Percentiles rank a stretch among this genome's conserved stretches.
These are phyloP conservation scores for Clonostachys chloroleuca DNA, from an alignment of 2,329 filamentous ascomycete species.

Conservation along the genomic window DNA sequence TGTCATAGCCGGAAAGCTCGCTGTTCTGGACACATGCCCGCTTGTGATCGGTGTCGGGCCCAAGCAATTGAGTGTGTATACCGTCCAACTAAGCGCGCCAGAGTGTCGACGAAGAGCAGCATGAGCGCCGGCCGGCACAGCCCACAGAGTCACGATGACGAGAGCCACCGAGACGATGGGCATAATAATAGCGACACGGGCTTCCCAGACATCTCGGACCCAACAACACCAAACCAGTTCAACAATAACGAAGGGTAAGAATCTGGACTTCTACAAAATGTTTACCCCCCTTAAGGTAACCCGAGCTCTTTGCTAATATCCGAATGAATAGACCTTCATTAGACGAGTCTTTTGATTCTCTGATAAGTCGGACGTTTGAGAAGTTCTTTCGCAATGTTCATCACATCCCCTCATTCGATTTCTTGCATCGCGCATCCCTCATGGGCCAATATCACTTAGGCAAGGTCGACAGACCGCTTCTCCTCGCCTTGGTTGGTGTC, in stretches of 20 bases:
- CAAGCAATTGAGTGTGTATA: slow-evolving; percentile 54
- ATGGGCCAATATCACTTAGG: slow-evolving; percentile 55
- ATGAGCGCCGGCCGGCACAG: slow-evolving; percentile 16
- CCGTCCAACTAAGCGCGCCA: slow-evolving; percentile 38
- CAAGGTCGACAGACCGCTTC: slow-evolving; percentile 48
- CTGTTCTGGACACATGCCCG: slow-evolving; percentile 52
- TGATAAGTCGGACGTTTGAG: slow-evolving; percentile 49
- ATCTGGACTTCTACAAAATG: not conserved
- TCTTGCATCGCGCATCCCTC: slow-evolving; percentile 53
- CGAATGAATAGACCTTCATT: slow-evolving; percentile 17
- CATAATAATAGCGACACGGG: slow-evolving; percentile 26
- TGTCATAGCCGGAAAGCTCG: slow-evolving; percentile 55
- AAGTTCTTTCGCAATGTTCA: slow-evolving; percentile 55
- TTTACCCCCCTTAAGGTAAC: not conserved
- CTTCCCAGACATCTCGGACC: slow-evolving; percentile 23
- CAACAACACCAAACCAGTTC: slow-evolving; percentile 22
- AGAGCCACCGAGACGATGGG: slow-evolving; percentile 19
- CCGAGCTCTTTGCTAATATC: slow-evolving; percentile 9
- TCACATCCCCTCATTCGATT: slow-evolving; percentile 55
- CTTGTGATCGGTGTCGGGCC: slow-evolving; percentile 43
- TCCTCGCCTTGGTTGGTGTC: slow-evolving; percentile 51
- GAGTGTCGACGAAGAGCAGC: slow-evolving; percentile 13
- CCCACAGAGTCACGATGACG: slow-evolving; percentile 25
- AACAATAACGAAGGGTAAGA: slow-evolving; percentile 23
- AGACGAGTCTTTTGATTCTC: slow-evolving; percentile 39